These are phyloP conservation scores for Mrakia blollopis DNA, from an alignment of 768 basidiomycete genomes.

Conservation along the genomic window DNA sequence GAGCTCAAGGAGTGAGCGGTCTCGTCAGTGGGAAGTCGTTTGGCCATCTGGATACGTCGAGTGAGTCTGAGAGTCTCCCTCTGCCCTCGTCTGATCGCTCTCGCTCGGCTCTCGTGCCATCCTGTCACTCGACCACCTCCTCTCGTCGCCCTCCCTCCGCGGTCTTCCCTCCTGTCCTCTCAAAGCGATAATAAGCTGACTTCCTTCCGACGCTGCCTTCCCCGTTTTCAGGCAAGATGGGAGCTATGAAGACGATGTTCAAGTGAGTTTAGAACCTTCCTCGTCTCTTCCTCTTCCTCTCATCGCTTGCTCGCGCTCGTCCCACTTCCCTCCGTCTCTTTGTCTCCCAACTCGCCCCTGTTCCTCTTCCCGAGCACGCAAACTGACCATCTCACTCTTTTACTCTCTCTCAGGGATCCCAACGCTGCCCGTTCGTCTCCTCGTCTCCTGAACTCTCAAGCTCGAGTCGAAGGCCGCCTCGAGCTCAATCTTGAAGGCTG, in stretches of 20 bases:
- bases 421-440: background rate
- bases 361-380: background rate
- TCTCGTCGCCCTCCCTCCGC: background rate
- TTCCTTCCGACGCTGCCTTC: background rate
- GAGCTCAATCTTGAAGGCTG: background rate
- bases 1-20: slow-evolving; percentile 14
- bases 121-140: background rate
- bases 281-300: background rate
- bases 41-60: slow-evolving; percentile 29
- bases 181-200: background rate
- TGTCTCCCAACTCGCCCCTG: background rate
- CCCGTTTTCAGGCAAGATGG: slow-evolving; percentile 12
- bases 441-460: background rate
- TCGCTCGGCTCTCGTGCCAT: background rate
- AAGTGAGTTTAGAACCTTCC: slow-evolving; percentile 17
- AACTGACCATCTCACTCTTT: background rate
- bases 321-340: background rate
- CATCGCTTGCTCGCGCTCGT: background rate
- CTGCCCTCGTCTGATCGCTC: background rate
- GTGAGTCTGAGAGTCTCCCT: background rate
- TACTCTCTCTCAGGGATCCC: background rate
- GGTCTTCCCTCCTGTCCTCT: background rate
- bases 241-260: slow-evolving; percentile 30
- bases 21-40: slow-evolving; percentile 22
- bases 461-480: background rate